Percentiles rank a stretch among this genome's conserved stretches.
These are phyloP conservation scores for Waltiozyma sp. DNA, from an alignment of 1,139 yeast species.

Conservation along the genomic window DNA sequence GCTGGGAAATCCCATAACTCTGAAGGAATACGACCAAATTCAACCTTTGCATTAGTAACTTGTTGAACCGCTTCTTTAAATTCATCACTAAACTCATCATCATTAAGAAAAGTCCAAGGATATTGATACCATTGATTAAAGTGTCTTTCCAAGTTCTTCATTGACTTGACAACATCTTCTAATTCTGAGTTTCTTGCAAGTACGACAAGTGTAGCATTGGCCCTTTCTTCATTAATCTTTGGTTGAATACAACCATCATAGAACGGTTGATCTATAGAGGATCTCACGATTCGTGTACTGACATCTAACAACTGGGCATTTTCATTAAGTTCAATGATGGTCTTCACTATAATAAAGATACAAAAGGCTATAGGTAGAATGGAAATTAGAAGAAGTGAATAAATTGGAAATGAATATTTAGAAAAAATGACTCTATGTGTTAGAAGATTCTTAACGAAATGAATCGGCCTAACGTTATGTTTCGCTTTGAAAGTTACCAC, in stretches of 20 bases:
- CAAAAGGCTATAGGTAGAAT: neutral
- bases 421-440: neutral
- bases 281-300: slow-evolving; percentile 2
- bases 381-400: neutral
- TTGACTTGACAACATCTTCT: slow-evolving; percentile 55
- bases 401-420: neutral
- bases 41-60: slow-evolving; percentile 46
- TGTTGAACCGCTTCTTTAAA: slow-evolving; percentile 42
- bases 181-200: slow-evolving; percentile 70
- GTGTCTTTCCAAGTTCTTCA: slow-evolving; percentile 67
- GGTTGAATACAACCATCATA: slow-evolving; percentile 34
- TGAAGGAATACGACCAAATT: slow-evolving; percentile 29
- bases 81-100: slow-evolving; percentile 56
- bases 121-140: slow-evolving; percentile 87
- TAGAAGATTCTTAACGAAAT: neutral
- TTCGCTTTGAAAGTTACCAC: neutral
- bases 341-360: neutral
- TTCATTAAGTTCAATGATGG: neutral
- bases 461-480: neutral
- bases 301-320: neutral
- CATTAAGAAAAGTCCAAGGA: slow-evolving; percentile 82
- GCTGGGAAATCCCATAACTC: slow-evolving; percentile 26
- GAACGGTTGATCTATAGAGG: slow-evolving; percentile 26
- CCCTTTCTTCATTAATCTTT: slow-evolving; percentile 16
- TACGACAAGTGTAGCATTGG: slow-evolving; percentile 78